A percentile compares a stretch with the other conserved stretches of the same genome.
Conservation (phyloP, 768 basidiomycete species). For the Boletus speciosus region DNA sequence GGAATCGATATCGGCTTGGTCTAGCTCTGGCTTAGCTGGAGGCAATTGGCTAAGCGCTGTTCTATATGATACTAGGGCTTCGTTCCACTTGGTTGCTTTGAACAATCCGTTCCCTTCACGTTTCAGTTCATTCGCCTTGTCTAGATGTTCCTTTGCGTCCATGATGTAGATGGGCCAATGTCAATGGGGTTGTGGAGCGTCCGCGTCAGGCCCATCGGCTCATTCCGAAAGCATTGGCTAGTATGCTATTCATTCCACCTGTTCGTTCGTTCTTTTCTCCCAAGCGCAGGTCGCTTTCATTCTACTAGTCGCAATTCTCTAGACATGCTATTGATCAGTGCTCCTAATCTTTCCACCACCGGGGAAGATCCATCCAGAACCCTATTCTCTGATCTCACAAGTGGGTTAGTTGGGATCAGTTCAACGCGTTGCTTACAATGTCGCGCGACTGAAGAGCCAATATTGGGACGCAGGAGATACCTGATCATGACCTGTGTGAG, state of each 20-base stretch:
- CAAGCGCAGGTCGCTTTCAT: conserved; percentile 55
- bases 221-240: not conserved
- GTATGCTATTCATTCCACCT: conserved; percentile 13
- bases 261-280: conserved; percentile 21
- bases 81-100: conserved; percentile 59
- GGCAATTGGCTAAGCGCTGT: conserved; percentile 69
- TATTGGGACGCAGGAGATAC: conserved; percentile 43
- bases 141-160: conserved; percentile 40
- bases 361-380: conserved; percentile 47
- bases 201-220: not conserved
- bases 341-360: conserved; percentile 62
- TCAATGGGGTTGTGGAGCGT: not conserved
- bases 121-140: conserved; percentile 62
- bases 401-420: conserved; percentile 61
- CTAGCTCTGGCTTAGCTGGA: conserved; percentile 22
- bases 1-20: conserved; percentile 18
- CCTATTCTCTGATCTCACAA: conserved; percentile 60
- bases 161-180: not conserved
- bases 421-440: conserved; percentile 60
- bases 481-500: conserved; percentile 56
- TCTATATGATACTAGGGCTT: conserved; percentile 68
- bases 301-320: conserved; percentile 5
- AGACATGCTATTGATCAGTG: conserved; percentile 40
- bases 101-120: conserved; percentile 73
- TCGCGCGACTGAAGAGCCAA: conserved; percentile 54